phyloP scores from a whole-genome alignment of 352 stramenopile species.

The Pythium aphanidermatum region DNA sequence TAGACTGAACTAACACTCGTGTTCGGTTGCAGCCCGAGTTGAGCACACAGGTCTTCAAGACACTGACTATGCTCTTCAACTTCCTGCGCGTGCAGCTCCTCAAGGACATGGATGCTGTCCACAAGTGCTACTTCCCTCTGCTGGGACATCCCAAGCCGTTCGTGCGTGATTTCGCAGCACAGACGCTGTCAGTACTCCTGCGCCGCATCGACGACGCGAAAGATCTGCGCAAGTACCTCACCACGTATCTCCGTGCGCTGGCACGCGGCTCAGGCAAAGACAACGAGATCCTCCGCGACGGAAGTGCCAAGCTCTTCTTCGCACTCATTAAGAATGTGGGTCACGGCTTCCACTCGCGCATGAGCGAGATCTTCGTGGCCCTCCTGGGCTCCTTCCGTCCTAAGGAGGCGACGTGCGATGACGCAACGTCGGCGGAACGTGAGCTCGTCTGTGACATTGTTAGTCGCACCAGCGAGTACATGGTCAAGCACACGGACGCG shows the following conservation, averaged over 20 bases:
- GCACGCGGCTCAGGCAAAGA: conserved; percentile 51
- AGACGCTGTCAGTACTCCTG: conserved; percentile 82
- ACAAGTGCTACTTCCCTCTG: conserved; percentile 88
- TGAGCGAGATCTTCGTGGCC: conserved; percentile 69
- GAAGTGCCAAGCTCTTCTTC: conserved; percentile 85
- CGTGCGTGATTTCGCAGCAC: conserved; percentile 85
- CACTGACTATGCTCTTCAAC: conserved; percentile 86
- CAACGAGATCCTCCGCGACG: conserved; percentile 68
- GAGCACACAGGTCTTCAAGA: conserved; percentile 89
- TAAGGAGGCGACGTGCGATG: conserved; percentile 23
- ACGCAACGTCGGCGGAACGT: conserved; percentile 18
- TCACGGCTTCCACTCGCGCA: conserved; percentile 81
- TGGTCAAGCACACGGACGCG: conserved; percentile 74
- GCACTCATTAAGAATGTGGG: conserved; percentile 79
- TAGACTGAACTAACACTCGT: background rate
- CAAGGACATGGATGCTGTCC: conserved; percentile 86
- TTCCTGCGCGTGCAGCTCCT: conserved; percentile 79
- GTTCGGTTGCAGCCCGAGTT: conserved; percentile 58
- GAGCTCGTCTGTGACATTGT: conserved; percentile 61
- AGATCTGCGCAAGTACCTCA: conserved; percentile 74
- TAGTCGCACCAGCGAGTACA: conserved; percentile 50
- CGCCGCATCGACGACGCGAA: conserved; percentile 71
- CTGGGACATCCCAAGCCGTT: conserved; percentile 82
- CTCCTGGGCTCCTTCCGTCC: conserved; percentile 69
- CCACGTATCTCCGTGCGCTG: conserved; percentile 69